Evolutionary conservation across 164 flowering plant species (phyloP), one percentile per base, ranked within the genome.

Genomic region (Tetracentron sinense): DNA sequence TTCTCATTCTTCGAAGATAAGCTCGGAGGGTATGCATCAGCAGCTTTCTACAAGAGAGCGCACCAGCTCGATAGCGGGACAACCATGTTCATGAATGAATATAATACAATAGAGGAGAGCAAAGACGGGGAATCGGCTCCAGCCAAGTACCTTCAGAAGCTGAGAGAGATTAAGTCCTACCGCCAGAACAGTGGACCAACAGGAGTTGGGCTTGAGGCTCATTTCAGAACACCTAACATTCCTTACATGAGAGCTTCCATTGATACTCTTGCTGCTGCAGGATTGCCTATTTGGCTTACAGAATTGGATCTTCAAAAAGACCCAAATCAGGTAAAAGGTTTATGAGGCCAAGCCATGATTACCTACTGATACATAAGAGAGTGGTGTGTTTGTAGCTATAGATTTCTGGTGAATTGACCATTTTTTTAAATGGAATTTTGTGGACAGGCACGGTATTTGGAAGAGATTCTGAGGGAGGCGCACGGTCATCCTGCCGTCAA

Each of bases 271-370:
- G 92, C 84, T 51, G 56, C 89, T 15, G 31, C 82, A 2, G 62
- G 58, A 3, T 31, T 84, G 48, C 91, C 92, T 6, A 71, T 88
- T 60, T 91, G 96, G 97, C 58, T 91, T 2, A 85, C 96, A 7
- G 96, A 91, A 53, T 42, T 88, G n/a, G 97, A 91, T 62, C 74
- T 83, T 0, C 14, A 50, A 19, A 33, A n/a, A 19, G n/a, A 20
- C 35, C 77, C 76, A 1, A 72, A 79, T 35, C 92, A 87, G 88
- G 93, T 78, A 71, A 11, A 46, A 35, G 21, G 16, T 6, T 57
- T 33, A 14, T 6, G 10, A 30, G 33, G n/a, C n/a, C n/a, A n/a
- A n/a, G n/a, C n/a, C n/a, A n/a, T n/a, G n/a, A n/a, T n/a, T n/a
- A n/a, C n/a, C n/a, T n/a, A n/a, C n/a, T n/a, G n/a, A n/a, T n/a